Evolutionary conservation across 352 stramenopile species (phyloP), one percentile per base, ranked within the genome.

Genomic region (Phytopythium aichiense): DNA sequence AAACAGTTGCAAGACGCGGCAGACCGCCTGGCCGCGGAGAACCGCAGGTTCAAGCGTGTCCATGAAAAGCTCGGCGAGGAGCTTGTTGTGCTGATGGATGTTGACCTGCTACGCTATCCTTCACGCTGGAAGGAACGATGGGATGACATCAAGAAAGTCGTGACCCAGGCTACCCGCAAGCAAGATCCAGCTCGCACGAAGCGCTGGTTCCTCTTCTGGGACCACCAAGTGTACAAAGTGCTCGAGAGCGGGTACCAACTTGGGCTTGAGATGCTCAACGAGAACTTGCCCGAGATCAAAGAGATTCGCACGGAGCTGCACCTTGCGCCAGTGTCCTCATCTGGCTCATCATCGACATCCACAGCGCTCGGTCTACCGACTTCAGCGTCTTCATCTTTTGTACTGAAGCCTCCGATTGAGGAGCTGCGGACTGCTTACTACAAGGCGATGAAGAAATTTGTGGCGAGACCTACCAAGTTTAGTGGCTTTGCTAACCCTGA

Each of bases 221-320:
- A 98, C 66, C 76, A 97, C 56, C 95, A 98, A 67, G 68, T 98
- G 23, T 98, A 98, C 77, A 98, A 98, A 56, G 91, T 95, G 5
- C 67, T 98, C 2, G 95, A 98, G 63, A 89, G 88, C 23, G 91
- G 88, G 3, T 98, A 98, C 57, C 88, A 97, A 61, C 80, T 96
- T n/a, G 95, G 92, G 0, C 78, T 98, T 4, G 94, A 98, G 61
- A 96, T 88, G 67, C 77, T 98, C 9, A 98, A 98, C 60, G 90
- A 98, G 51, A 93, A 95, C 54, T 64, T 98, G 2, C 80, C 88
- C 2, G 92, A 97, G 62, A 91, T 97, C 54, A 95, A 95, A 48
- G 85, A 92, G 53, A 87, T 92, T 51, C 79, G 78, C 60, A 90
- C 81, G 0, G 87, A 95, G 54, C 59, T 95, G 20, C 75, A 88